phyloP scores from a whole-genome alignment of 1,139 yeast species.

The Geotrichum aggregatum region DNA sequence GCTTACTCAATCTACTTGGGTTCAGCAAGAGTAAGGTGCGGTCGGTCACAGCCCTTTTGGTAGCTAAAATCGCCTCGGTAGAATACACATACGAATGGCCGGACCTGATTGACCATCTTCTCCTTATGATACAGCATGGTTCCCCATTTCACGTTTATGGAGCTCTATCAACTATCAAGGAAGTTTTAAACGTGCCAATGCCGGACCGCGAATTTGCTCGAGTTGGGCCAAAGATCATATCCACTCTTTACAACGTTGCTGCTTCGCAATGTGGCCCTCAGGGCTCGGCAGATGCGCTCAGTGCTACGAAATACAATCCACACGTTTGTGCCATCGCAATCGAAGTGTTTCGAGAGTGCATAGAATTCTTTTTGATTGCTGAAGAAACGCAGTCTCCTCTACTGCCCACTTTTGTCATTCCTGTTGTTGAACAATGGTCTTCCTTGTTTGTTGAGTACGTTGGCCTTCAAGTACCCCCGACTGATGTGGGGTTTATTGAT shows the following conservation, averaged over 20 bases:
- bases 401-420: conserved; percentile 23
- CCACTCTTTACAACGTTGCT: conserved; percentile 25
- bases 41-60: conserved; percentile 66
- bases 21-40: conserved; percentile 57
- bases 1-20: conserved; percentile 50
- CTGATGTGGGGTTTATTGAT: conserved; percentile 6
- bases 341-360: conserved; percentile 34
- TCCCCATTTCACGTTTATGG: conserved; percentile 49
- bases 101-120: conserved; percentile 51
- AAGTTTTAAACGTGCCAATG: conserved; percentile 77
- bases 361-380: conserved; percentile 36
- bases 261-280: conserved; percentile 3
- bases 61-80: conserved; percentile 78
- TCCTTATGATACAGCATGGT: conserved; percentile 41
- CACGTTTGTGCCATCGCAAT: conserved; percentile 29
- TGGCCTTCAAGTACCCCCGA: conserved; percentile 16
- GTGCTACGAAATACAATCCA: conserved; percentile 13
- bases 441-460: conserved; percentile 23
- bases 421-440: conserved; percentile 33
- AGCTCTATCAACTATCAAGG: conserved; percentile 66
- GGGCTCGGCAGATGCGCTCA: conserved; percentile 2
- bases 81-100: conserved; percentile 98
- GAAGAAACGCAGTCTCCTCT: conserved; percentile 21
- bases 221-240: conserved; percentile 44
- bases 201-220: conserved; percentile 82